Evolutionary conservation across 2,329 filamentous ascomycete species (phyloP).

Genomic region (Pseudogymnoascus sp.): DNA sequence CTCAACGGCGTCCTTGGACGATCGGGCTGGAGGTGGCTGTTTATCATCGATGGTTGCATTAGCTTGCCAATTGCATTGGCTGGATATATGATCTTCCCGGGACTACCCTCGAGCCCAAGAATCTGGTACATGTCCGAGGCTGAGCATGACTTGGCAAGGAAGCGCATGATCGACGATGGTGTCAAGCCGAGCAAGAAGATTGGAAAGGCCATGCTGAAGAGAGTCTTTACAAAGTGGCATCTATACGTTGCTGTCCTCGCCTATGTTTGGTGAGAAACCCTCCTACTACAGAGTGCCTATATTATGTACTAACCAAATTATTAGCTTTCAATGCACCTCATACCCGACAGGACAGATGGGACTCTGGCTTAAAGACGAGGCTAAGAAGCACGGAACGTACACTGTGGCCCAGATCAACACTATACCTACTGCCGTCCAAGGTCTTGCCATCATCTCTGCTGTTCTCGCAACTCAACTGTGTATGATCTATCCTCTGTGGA

Average conservation of each 20-base stretch:
- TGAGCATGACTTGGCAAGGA: slow-evolving; percentile 19
- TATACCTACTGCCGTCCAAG: slow-evolving; percentile 21
- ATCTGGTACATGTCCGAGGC: slow-evolving; percentile 20
- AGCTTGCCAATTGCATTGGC: slow-evolving; percentile 26
- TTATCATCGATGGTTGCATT: slow-evolving; percentile 26
- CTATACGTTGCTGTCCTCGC: slow-evolving; percentile 23
- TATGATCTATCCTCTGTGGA: slow-evolving; percentile 32
- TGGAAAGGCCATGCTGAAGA: slow-evolving; percentile 22
- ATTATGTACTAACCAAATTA: background rate
- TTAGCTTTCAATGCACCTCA: slow-evolving; percentile 12
- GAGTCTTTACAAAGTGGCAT: slow-evolving; percentile 28
- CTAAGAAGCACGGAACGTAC: slow-evolving; percentile 17
- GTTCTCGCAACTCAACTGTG: slow-evolving; percentile 27
- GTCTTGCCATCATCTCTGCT: slow-evolving; percentile 24
- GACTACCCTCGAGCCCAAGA: slow-evolving; percentile 20
- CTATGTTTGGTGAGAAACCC: slow-evolving; percentile 21
- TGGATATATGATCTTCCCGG: slow-evolving; percentile 20
- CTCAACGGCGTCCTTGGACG: slow-evolving; percentile 22
- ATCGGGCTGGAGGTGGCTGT: slow-evolving; percentile 27
- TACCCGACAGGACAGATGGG: slow-evolving; percentile 22
- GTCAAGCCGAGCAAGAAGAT: slow-evolving; percentile 15
- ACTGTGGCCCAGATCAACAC: slow-evolving; percentile 28
- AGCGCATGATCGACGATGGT: slow-evolving; percentile 18
- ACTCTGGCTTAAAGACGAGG: slow-evolving; percentile 34
- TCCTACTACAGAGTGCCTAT: background rate